A percentile compares a stretch with the other conserved stretches of the same genome.
Conservation (phyloP, 1,284 basidiomycete genomes). For the Omphalotus olearius region DNA sequence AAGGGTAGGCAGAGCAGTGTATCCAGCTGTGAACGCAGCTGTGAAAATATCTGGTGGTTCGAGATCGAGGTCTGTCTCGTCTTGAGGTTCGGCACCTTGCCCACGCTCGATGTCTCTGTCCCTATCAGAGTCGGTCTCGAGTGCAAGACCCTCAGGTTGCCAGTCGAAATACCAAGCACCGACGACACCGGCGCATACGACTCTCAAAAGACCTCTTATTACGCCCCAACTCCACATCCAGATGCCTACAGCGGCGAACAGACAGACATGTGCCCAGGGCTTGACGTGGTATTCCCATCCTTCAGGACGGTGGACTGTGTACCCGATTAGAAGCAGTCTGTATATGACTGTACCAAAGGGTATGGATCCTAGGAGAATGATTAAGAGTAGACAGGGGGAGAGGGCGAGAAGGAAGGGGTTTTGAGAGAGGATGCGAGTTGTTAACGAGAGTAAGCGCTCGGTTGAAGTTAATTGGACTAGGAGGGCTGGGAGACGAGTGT, state of each 20-base stretch:
- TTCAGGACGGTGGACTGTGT: constrained; percentile 32
- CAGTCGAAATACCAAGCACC: constrained; percentile 92
- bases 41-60: background rate
- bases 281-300: constrained; percentile 58
- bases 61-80: background rate
- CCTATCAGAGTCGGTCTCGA: constrained; percentile 4
- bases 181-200: constrained; percentile 78
- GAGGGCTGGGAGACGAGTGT: constrained; percentile 25
- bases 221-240: constrained; percentile 95
- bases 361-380: constrained; percentile 69
- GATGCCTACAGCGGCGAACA: constrained; percentile 59
- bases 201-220: constrained; percentile 75
- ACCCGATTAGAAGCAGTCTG: constrained; percentile 74
- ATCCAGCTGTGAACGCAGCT: background rate
- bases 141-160: constrained; percentile 32
- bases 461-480: constrained; percentile 56
- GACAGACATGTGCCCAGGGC: constrained; percentile 83
- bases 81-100: background rate
- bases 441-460: constrained; percentile 75
- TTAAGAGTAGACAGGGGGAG: constrained; percentile 74
- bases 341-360: constrained; percentile 87
- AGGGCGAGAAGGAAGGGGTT: constrained; percentile 83
- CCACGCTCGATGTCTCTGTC: background rate
- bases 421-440: constrained; percentile 71
- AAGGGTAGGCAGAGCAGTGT: background rate